A percentile compares a stretch with the other conserved stretches of the same genome.
phyloP scores from a whole-genome alignment of 2,329 filamentous ascomycete genomes.

The Parasarocladium wereldwijsianum region DNA sequence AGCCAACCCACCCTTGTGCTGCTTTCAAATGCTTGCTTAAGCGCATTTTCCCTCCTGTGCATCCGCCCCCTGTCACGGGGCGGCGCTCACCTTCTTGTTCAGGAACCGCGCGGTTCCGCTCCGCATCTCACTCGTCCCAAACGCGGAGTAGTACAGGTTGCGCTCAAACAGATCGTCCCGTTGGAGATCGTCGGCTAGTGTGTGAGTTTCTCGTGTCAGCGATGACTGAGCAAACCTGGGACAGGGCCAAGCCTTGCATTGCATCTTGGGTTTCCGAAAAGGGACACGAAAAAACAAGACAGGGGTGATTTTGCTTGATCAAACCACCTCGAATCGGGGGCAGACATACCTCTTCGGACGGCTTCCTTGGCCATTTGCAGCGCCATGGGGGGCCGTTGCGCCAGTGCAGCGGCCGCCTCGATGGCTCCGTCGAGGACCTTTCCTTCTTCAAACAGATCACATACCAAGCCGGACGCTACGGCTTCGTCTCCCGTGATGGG shows the following conservation, averaged over 20 bases:
- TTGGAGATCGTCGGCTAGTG: slow-evolving; percentile 12
- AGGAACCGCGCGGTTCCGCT: slow-evolving; percentile 17
- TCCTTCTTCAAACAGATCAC: slow-evolving; percentile 13
- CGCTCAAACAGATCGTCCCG: slow-evolving; percentile 18
- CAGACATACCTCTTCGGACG: slow-evolving; percentile 14
- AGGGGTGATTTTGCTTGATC: not conserved
- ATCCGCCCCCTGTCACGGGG: too few species aligned
- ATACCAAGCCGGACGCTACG: slow-evolving; percentile 12
- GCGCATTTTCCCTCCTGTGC: too few species aligned
- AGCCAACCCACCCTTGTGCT: too few species aligned
- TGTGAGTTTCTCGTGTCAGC: not conserved
- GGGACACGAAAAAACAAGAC: not conserved
- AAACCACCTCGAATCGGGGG: not conserved
- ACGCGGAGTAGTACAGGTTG: slow-evolving; percentile 20
- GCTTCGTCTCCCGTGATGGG: slow-evolving; percentile 14
- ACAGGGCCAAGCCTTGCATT: not conserved
- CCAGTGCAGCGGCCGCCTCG: slow-evolving; percentile 11
- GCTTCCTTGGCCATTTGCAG: slow-evolving; percentile 15
- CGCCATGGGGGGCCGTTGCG: slow-evolving; percentile 12
- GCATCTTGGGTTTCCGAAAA: not conserved
- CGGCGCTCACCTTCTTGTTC: slow-evolving; percentile 13
- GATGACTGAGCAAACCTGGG: not conserved
- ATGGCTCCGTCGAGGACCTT: slow-evolving; percentile 13
- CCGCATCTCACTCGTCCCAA: slow-evolving; percentile 16
- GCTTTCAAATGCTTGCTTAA: too few species aligned